Evolutionary conservation across 371 early-diverging fungal genomes (phyloP).

Genomic region (Actinomortierella wolfii): DNA sequence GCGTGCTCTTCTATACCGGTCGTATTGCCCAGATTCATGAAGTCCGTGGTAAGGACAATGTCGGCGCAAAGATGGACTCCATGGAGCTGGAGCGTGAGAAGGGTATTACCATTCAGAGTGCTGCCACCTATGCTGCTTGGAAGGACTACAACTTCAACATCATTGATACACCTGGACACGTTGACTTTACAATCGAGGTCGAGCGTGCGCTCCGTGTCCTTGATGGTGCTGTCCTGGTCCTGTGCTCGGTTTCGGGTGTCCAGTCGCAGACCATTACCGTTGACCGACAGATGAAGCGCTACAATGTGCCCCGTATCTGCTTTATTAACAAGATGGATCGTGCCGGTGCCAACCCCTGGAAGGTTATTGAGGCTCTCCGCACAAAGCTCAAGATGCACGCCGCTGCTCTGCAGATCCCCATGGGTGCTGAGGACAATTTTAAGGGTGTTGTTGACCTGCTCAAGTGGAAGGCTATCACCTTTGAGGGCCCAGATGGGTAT

Average conservation of each 20-base stretch:
- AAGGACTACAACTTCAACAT: constrained; percentile 82
- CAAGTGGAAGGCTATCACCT: constrained; percentile 84
- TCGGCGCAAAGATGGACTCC: constrained; percentile 99
- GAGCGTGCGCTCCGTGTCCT: constrained; percentile 90
- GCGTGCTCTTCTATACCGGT: constrained; percentile 95
- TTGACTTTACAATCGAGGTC: constrained; percentile 93
- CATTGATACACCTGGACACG: constrained; percentile 93
- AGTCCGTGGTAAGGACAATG: constrained; percentile 96
- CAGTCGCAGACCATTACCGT: constrained; percentile 97
- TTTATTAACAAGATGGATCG: constrained; percentile 94
- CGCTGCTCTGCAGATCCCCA: constrained; percentile 94
- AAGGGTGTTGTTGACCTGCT: constrained; percentile 95
- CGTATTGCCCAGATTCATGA: constrained; percentile 96
- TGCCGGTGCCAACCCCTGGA: constrained; percentile 93
- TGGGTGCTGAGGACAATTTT: constrained; percentile 89
- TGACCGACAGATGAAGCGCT: constrained; percentile 92
- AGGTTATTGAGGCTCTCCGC: constrained; percentile 90
- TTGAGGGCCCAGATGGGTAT: constrained; percentile 89
- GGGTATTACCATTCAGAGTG: constrained; percentile 93
- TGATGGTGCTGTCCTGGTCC: constrained; percentile 88
- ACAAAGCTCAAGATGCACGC: constrained; percentile 88
- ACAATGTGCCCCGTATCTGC: constrained; percentile 85
- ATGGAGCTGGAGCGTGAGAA: constrained; percentile 98
- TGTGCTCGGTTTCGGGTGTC: constrained; percentile 88
- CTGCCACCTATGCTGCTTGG: constrained; percentile 88